phyloP scores from a whole-genome alignment of 1,284 basidiomycete genomes.

The Lignosus rhinocerotis region DNA sequence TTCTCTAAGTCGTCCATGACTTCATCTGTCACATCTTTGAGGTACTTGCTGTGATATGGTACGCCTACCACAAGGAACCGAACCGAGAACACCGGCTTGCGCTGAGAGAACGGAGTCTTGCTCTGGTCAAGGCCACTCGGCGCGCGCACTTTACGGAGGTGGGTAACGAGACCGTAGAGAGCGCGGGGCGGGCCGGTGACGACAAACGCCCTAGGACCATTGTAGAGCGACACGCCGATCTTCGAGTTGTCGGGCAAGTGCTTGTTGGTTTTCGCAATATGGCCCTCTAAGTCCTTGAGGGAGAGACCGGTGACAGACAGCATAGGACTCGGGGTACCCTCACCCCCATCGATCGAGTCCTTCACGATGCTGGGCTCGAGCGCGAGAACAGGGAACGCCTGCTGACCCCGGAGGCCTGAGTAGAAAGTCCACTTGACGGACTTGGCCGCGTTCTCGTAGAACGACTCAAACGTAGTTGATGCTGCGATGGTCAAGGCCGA shows the following conservation, averaged over 20 bases:
- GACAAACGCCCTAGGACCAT: conserved; percentile 89
- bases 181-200: conserved; percentile 91
- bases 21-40: conserved; percentile 77
- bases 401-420: conserved; percentile 90
- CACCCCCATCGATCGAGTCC: conserved; percentile 89
- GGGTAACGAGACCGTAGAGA: conserved; percentile 92
- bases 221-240: conserved; percentile 87
- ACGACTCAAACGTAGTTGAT: conserved; percentile 75
- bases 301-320: conserved; percentile 85
- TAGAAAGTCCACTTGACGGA: conserved; percentile 92
- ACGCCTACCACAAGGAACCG: conserved; percentile 94
- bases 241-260: conserved; percentile 81
- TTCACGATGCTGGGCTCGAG: conserved; percentile 87
- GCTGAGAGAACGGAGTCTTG: conserved; percentile 91
- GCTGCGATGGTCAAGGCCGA: conserved; percentile 88
- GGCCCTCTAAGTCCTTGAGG: conserved; percentile 77
- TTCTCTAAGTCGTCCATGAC: conserved; percentile 76
- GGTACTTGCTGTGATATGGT: conserved; percentile 92
- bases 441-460: conserved; percentile 77
- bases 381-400: conserved; percentile 92
- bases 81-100: conserved; percentile 91
- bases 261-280: conserved; percentile 87
- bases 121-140: conserved; percentile 89
- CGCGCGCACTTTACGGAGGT: conserved; percentile 87
- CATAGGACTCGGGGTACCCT: conserved; percentile 95